A percentile compares a stretch with the other conserved stretches of the same genome.
Evolutionary conservation across 2,329 filamentous ascomycete genomes (phyloP).

Genomic region (Xylaria sp.): DNA sequence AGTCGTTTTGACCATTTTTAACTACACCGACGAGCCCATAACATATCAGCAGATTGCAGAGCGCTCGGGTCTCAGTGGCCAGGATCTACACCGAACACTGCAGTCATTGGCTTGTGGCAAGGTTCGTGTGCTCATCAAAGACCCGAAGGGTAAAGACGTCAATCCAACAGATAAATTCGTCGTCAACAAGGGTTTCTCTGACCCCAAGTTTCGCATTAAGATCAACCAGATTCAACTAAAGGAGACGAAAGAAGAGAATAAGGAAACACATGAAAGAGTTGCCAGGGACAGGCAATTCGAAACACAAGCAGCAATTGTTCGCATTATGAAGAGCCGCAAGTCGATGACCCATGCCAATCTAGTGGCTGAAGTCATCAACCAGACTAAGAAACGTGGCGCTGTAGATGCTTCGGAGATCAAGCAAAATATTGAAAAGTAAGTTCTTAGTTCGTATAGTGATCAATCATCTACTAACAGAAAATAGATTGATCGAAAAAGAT

Average conservation of each 20-base stretch:
- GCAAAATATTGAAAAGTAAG: conserved; percentile 92
- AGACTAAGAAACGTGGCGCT: conserved; percentile 85
- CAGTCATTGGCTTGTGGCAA: conserved; percentile 95
- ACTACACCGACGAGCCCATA: conserved; percentile 68
- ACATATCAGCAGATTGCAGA: conserved; percentile 77
- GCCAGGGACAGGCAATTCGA: conserved; percentile 91
- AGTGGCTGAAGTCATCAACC: conserved; percentile 88
- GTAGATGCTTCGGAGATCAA: conserved; percentile 90
- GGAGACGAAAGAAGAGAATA: conserved; percentile 94
- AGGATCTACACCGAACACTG: conserved; percentile 85
- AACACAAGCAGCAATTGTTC: conserved; percentile 93
- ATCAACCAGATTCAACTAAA: conserved; percentile 99
- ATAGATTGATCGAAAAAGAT: conserved; percentile 87
- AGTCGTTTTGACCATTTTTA: conserved; percentile 89
- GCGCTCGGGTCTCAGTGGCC: conserved; percentile 74
- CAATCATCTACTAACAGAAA: conserved; percentile 35
- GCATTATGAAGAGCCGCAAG: conserved; percentile 96
- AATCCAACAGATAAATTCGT: conserved; percentile 79
- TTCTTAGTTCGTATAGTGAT: conserved; percentile 32
- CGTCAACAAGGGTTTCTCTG: conserved; percentile 77
- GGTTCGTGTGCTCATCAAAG: conserved; percentile 81
- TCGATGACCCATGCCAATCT: conserved; percentile 84
- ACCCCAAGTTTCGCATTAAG: conserved; percentile 89
- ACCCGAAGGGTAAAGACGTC: conserved; percentile 84
- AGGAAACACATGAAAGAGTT: conserved; percentile 89